Conservation (phyloP, 805 yeast genomes). For the Saccharomycopsis synnaedendra region DNA sequence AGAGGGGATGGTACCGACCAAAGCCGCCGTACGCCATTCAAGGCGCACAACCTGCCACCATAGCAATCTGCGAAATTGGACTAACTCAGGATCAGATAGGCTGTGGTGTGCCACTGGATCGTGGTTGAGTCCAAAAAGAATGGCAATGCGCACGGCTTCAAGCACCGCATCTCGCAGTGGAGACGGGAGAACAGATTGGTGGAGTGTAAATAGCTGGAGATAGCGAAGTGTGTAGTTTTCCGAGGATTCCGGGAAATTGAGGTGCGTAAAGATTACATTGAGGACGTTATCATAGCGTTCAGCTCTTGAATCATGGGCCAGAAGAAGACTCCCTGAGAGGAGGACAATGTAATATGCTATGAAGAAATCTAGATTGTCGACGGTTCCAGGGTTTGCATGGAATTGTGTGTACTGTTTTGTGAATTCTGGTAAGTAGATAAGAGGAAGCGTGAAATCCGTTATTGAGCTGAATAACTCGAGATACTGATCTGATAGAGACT, state of each 20-base stretch:
- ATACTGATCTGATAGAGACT: background rate
- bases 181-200: constrained; percentile 38
- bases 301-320: background rate
- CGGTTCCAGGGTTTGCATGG: background rate
- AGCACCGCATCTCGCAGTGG: constrained; percentile 25
- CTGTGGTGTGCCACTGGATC: constrained; percentile 47
- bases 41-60: constrained; percentile 61
- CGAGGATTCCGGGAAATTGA: constrained; percentile 34
- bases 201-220: constrained; percentile 36
- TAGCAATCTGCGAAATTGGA: constrained; percentile 43
- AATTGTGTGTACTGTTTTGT: background rate
- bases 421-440: constrained; percentile 6
- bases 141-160: constrained; percentile 43
- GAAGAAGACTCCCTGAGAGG: background rate
- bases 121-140: constrained; percentile 42
- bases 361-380: constrained; percentile 3
- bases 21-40: constrained; percentile 45
- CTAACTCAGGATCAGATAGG: constrained; percentile 34
- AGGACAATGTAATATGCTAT: constrained; percentile 7
- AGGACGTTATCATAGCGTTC: background rate
- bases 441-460: constrained; percentile 6
- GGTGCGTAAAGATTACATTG: background rate
- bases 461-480: background rate
- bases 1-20: constrained; percentile 43
- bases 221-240: constrained; percentile 31